Evolutionary conservation across 169 alveolate species (phyloP), one percentile per base, ranked within the genome.

Genomic region (Plasmodium yoelii): DNA sequence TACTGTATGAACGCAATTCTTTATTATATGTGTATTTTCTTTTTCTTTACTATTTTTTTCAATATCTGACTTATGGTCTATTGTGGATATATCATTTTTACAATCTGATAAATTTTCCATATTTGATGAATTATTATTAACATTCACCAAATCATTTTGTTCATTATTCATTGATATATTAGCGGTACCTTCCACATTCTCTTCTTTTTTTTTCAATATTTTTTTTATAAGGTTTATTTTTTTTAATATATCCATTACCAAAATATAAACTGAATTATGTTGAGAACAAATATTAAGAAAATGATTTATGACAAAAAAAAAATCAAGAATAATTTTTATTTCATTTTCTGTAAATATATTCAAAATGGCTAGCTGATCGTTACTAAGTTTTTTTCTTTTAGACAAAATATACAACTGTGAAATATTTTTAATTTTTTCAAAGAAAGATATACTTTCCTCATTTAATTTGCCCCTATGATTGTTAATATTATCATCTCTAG

Each of bases 301-400:
- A 64, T 77, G 65, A 26, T 77, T 77, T 28, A 77, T 34, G 9
- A 68, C 63, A 57, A 77, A 77, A 63, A 77, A 77, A 57, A 77
- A 77, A 13, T 77, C 88, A 3, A 64, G 46, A 22, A 77, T 77
- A 47, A n/a, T 34, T 64, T 64, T 77, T 63, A 63, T 15, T 56
- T 77, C 88, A 24, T 15, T 69, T 47, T 77, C 73, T 5, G 88
- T 63, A 57, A 77, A 77, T 5, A 51, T 12, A 51, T 64, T 26
- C 22, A 77, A 51, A 1, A 51, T 12, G 39, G 13, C 70, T 28
- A 24, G 10, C 69, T 49, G n/a, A 5, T 51, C 55, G 47, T 18
- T 13, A 6, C 65, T 22, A 46, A 77, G 19, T 46, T 49, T 22
- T 2, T 61, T 63, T 46, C 60, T 77, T 56, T 44, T 77, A 19